These are phyloP conservation scores for Parastagonospora avenae DNA, from an alignment of 2,329 filamentous ascomycete species.

Conservation along the genomic window DNA sequence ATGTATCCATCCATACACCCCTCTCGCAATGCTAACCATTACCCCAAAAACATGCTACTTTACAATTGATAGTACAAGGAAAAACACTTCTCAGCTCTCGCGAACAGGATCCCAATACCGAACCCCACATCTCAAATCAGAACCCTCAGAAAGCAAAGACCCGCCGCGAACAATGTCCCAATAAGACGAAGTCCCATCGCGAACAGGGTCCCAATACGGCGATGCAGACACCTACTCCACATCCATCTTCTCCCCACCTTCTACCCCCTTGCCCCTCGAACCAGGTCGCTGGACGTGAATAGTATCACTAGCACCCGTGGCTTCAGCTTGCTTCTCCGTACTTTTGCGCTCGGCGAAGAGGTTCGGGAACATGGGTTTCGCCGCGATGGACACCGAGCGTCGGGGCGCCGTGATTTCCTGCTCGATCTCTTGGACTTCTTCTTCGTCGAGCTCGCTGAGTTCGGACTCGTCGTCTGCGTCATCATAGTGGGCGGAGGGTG, in stretches of 20 bases:
- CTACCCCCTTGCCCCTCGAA: not conserved
- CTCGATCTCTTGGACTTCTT: slow-evolving; percentile 42
- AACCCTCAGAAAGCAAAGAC: not conserved
- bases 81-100: no score
- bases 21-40: no score
- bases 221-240: not conserved
- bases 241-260: not conserved
- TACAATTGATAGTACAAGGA: not conserved
- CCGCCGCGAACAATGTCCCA: not conserved
- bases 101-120: no score
- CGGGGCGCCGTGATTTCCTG: slow-evolving; percentile 24
- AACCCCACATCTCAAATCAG: not conserved
- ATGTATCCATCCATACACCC: not conserved
- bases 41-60: not conserved
- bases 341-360: slow-evolving; percentile 18
- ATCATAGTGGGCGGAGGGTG: slow-evolving; percentile 58
- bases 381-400: slow-evolving; percentile 19
- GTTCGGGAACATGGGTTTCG: slow-evolving; percentile 35
- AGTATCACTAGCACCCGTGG: not conserved
- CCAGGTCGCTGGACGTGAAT: not conserved
- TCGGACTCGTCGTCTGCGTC: slow-evolving; percentile 62
- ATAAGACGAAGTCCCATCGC: not conserved
- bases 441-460: slow-evolving; percentile 58
- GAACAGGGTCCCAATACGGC: not conserved
- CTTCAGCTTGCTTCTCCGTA: not conserved